Base-by-base conservation (phyloP, 2,329 filamentous ascomycete species). In the Ceratocystis cubensis region DNA sequence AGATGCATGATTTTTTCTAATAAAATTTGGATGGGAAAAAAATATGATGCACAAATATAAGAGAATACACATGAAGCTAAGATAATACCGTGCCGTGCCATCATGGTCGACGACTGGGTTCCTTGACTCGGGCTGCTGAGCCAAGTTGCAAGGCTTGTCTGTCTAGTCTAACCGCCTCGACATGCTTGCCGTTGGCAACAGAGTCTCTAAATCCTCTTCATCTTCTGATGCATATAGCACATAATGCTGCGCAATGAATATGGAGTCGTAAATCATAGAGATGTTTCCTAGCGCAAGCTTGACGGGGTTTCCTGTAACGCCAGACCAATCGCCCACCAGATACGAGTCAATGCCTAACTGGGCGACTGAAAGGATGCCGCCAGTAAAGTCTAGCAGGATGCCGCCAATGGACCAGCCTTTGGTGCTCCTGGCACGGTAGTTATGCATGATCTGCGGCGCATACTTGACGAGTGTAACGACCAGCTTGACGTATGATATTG, bases 191-290 rank as follows among this genome's bases (percentile, higher is more conserved):
- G 72, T 73, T 3, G 65, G 64, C 22, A 76, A 68, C 68, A 76
- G 65, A 0, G 73, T 69, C 63, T 73, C 71, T 8, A 61, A 68
- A 59, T 74, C 72, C 5, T 69, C 69, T 22, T 70, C 69, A 13
- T 64, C 59, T 63, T 5, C 61, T 57, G 28, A 64, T 64, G 33
- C 50, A 67, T 96, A 97, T 22, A 96, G 75, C 45, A 92, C 78
- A 72, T 92, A 97, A 76, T 97, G 94, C 77, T 99, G 94, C 3
- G 82, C 72, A 64, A 97, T 87, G 73, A 97, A 97, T 62, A 96
- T 79, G 41, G 88, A 70, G 73, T 97, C 93, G 74, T 96, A 97
- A 1, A 89, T 74, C 71, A 97, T 87, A 67, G 87, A 91, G 59
- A 96, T 84, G 72, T 96, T 93, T 15, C 89, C 88, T 53, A 97